Base-by-base conservation (phyloP, 495 filamentous ascomycete species). In the Cercophora newfieldiana region DNA sequence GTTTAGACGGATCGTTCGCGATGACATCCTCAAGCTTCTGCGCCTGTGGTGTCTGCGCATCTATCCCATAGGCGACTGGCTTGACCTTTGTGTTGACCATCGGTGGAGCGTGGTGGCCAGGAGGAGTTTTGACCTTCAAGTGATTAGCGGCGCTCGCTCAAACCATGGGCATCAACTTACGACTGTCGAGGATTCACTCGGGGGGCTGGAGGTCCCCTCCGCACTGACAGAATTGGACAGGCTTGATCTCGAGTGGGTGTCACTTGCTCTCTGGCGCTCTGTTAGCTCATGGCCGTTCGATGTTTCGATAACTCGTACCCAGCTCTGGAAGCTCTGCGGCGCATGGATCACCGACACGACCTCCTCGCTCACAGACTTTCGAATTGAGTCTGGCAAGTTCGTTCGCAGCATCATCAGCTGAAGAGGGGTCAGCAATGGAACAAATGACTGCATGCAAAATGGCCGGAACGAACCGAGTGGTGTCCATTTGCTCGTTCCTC, bases 311-410 rank as follows among this genome's bases (percentile, higher is more conserved):
- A 37, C 19, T 21, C 78, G 79, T 71, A 94, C 91, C 84, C 94
- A 94, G 61, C 84, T 83, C 57, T 85, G 83, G 77, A 93, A 96
- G 47, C 89, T 90, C 68, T 89, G 78, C 3, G 93, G 93, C 22
- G 90, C 91, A 79, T 96, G 92, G 70, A 97, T 96, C 56, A 95
- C 93, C 2, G 93, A 96, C 64, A 89, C 82, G 24, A 91, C 86
- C 59, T 94, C 91, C 63, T 94, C 89, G 66, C 88, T 86, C 44
- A 83, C 79, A 24, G 83, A 81, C 63, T 80, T 78, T 69, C 82
- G 82, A 64, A 82, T 72, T 24, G 83, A 76, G 29, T 85, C 82
- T 61, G 82, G 75, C 14, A 88, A 76, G 62, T 85, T 84, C n/a
- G 86, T 84, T 63, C 82, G 88, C 30, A 88, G 81, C 74, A 89